Evolutionary conservation across 805 yeast genomes (phyloP), one percentile per base, ranked within the genome.

Genomic region (Cyberlindnera misumaiensis): DNA sequence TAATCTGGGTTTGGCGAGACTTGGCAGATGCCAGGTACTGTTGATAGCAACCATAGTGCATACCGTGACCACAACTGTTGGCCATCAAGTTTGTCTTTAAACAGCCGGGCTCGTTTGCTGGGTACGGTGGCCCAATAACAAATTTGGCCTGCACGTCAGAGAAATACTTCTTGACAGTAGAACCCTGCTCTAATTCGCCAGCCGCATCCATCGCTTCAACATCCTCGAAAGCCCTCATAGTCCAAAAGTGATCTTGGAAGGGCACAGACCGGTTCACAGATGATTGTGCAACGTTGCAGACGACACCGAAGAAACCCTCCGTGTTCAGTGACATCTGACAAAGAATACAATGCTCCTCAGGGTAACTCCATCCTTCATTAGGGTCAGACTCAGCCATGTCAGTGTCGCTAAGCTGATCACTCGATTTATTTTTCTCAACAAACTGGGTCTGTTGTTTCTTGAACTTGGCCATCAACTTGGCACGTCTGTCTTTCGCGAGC

Each of bases 41-140:
- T 38, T 75, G 59, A 51, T 80, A 82, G 55, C 98, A 90, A 13
- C 74, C 68, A 44, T 73, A 77, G 58, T 90, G 98, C 80, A 90
- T 82, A 2, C 95, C 94, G 60, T 90, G 98, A 1, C 96, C 95
- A 64, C 98, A 90, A 36, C 95, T 81, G 43, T 77, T 73, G 3
- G 81, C 67, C 1, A 60, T 41, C 31, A 41, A 11, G 29, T 38
- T 31, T 53, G 55, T 15, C 58, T 58, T 14, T 55, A 59, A 8
- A 48, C 52, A 4, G 79, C 75, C 31, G 2, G 34, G 30, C 7
- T 30, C 35, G 10, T 22, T 15, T 2, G 20, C 24, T 13, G 50
- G 47, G 48, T 82, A 86, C 1, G 90, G 89, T 0, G 88, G 90
- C 0, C 95, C 95, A 45, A 80, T 59, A 0, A 73, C 74, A 29